These are phyloP conservation scores for Boletus reticuloceps DNA, from an alignment of 768 basidiomycete genomes.

Conservation along the genomic window DNA sequence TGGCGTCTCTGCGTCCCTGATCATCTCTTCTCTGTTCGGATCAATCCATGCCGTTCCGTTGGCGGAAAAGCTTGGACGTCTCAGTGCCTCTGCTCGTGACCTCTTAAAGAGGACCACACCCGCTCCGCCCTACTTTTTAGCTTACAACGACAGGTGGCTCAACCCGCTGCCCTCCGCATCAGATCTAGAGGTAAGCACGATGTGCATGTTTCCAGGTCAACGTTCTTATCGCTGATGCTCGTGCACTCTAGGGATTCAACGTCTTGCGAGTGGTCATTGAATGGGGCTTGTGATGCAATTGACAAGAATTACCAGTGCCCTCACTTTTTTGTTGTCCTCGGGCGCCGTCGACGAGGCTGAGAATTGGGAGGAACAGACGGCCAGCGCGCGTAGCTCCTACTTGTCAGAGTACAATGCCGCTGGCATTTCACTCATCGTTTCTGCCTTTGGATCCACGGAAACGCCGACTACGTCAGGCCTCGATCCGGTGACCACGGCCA, in stretches of 20 bases:
- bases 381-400: constrained; percentile 37
- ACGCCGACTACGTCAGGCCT: constrained; percentile 41
- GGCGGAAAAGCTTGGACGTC: constrained; percentile 19
- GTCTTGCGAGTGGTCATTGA: constrained; percentile 25
- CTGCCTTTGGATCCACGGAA: constrained; percentile 46
- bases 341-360: constrained; percentile 45
- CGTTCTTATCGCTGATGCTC: neutral
- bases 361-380: constrained; percentile 41
- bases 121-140: constrained; percentile 48
- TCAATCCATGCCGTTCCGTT: constrained; percentile 15
- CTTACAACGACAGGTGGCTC: constrained; percentile 43
- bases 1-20: neutral
- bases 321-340: constrained; percentile 42
- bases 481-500: constrained; percentile 40
- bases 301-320: constrained; percentile 25
- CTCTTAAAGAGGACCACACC: constrained; percentile 27
- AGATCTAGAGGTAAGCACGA: constrained; percentile 38
- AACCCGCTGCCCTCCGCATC: constrained; percentile 44
- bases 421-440: constrained; percentile 57
- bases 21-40: constrained; percentile 8
- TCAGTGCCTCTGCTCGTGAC: constrained; percentile 21
- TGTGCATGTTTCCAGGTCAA: neutral
- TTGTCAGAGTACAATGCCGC: constrained; percentile 49
- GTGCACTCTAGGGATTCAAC: constrained; percentile 29
- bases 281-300: neutral